Conservation (phyloP, 805 yeast genomes). For the Zygoascus ofunaensis region DNA sequence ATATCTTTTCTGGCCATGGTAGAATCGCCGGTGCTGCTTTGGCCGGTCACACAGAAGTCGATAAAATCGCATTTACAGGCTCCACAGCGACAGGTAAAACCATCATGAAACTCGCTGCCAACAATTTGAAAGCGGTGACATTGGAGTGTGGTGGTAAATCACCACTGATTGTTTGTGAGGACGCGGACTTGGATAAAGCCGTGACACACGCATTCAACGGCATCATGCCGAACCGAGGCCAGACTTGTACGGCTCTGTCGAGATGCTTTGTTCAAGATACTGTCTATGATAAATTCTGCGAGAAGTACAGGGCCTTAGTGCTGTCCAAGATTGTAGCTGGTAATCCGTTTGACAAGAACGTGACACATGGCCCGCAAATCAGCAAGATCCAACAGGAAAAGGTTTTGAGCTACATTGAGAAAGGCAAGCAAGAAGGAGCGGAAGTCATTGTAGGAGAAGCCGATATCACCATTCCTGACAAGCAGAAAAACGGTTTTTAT, state of each 20-base stretch:
- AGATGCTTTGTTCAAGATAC: constrained; percentile 82
- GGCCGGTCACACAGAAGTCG: constrained; percentile 67
- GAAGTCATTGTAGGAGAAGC: constrained; percentile 75
- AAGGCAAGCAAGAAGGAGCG: constrained; percentile 81
- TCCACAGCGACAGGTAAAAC: constrained; percentile 84
- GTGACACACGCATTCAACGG: constrained; percentile 69
- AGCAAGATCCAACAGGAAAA: constrained; percentile 70
- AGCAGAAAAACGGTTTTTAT: constrained; percentile 34
- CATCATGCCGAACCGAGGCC: constrained; percentile 90
- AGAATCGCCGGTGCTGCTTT: constrained; percentile 75
- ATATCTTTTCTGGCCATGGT: constrained; percentile 82
- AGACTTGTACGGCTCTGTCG: constrained; percentile 92
- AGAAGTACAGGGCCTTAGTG: constrained; percentile 46
- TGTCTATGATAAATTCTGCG: constrained; percentile 67
- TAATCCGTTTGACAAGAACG: constrained; percentile 68
- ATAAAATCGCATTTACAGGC: constrained; percentile 92
- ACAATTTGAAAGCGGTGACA: constrained; percentile 81
- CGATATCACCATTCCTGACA: constrained; percentile 20
- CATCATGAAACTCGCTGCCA: constrained; percentile 69
- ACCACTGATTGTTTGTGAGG: constrained; percentile 81
- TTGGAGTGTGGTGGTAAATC: constrained; percentile 96
- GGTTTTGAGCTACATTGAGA: constrained; percentile 65
- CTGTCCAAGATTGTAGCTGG: constrained; percentile 54
- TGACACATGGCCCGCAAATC: constrained; percentile 89
- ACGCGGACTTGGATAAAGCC: constrained; percentile 70